phyloP scores from a whole-genome alignment of 2,329 filamentous ascomycete genomes.

The Teratosphaeria gauchensis region DNA sequence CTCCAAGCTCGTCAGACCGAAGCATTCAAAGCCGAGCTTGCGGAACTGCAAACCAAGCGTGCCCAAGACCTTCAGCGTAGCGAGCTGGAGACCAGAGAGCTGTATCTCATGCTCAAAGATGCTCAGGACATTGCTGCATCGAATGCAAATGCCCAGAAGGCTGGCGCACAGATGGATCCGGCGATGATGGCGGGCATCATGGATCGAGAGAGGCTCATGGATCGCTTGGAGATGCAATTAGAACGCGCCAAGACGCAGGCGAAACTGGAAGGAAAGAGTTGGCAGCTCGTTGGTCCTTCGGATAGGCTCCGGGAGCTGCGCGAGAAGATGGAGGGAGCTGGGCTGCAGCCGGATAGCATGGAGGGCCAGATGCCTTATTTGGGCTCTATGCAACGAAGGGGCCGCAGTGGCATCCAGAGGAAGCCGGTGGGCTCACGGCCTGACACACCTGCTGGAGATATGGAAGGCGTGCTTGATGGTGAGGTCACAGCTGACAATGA shows the following conservation, averaged over 20 bases:
- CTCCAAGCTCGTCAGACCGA: conserved; percentile 80
- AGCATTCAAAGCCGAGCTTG: conserved; percentile 77
- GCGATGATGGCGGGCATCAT: conserved; percentile 82
- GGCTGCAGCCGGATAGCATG: conserved; percentile 29
- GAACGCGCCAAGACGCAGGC: conserved; percentile 96
- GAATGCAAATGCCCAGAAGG: conserved; percentile 55
- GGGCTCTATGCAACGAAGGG: conserved; percentile 28
- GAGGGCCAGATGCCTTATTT: conserved; percentile 60
- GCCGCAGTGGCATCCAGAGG: conserved; percentile 30
- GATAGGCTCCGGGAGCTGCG: conserved; percentile 85
- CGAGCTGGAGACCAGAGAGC: conserved; percentile 87
- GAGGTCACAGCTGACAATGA: conserved; percentile 43
- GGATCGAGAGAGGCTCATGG: conserved; percentile 86
- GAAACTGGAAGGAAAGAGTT: conserved; percentile 88
- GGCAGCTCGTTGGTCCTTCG: conserved; percentile 75
- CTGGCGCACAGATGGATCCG: conserved; percentile 26
- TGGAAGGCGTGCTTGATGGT: conserved; percentile 36
- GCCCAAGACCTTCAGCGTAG: conserved; percentile 89
- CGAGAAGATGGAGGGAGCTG: conserved; percentile 77
- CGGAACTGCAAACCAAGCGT: conserved; percentile 73
- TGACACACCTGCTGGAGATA: conserved; percentile 30
- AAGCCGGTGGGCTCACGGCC: conserved; percentile 29
- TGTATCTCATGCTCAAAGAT: conserved; percentile 97
- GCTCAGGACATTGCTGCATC: conserved; percentile 93
- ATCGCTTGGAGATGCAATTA: conserved; percentile 85